phyloP scores from a whole-genome alignment of 768 basidiomycete species.

The Boletus huronensis region DNA sequence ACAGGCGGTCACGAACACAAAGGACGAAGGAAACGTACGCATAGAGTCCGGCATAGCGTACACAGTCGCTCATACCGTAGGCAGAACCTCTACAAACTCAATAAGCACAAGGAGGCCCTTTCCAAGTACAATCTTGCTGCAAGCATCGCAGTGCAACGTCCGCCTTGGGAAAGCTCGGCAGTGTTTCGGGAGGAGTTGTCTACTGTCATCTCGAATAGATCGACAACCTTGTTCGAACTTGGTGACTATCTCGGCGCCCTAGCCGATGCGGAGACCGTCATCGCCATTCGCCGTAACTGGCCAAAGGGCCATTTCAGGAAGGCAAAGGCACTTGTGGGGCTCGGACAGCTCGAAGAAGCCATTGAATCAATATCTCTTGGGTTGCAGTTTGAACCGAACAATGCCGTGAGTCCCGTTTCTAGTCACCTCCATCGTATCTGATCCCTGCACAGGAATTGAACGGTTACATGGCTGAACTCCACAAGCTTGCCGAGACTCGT shows the following conservation, averaged over 20 bases:
- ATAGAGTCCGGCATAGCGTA: neutral
- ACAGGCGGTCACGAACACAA: conserved; percentile 69
- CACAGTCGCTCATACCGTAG: conserved; percentile 11
- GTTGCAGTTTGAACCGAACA: conserved; percentile 77
- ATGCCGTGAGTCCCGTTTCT: conserved; percentile 39
- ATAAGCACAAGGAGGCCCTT: conserved; percentile 69
- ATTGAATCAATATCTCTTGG: conserved; percentile 80
- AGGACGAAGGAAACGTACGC: conserved; percentile 94
- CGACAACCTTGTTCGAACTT: conserved; percentile 77
- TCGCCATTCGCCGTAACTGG: conserved; percentile 82
- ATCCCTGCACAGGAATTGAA: conserved; percentile 29
- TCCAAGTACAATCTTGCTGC: conserved; percentile 77
- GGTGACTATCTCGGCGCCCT: conserved; percentile 75
- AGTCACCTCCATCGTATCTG: neutral
- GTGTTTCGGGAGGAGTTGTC: conserved; percentile 88
- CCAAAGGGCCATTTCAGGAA: conserved; percentile 95
- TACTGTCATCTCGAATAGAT: conserved; percentile 86
- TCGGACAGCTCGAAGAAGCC: conserved; percentile 69
- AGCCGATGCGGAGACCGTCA: conserved; percentile 89
- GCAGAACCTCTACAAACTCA: conserved; percentile 75
- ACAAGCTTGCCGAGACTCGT: conserved; percentile 21
- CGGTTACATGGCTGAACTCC: conserved; percentile 30
- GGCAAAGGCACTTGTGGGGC: conserved; percentile 79
- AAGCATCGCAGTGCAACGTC: conserved; percentile 71
- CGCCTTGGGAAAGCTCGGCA: conserved; percentile 85